Conservation (phyloP, 2,329 filamentous ascomycete genomes). For the Rhytidhysteron rufulum region DNA sequence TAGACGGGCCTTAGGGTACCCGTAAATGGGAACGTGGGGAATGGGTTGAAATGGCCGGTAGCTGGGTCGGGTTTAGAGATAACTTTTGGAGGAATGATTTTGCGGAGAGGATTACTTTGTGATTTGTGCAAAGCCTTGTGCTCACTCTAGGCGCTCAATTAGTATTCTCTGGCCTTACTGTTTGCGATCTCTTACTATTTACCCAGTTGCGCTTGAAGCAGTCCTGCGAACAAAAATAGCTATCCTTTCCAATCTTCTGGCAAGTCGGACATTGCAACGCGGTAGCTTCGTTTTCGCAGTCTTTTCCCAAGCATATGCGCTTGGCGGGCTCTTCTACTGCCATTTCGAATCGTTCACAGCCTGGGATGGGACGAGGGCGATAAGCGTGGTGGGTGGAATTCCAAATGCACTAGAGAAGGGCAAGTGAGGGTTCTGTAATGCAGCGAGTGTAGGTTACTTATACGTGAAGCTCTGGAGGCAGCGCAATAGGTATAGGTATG, state of each 20-base stretch:
- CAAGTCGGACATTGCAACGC: conserved; percentile 92
- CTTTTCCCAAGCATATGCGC: conserved; percentile 73
- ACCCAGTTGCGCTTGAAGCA: conserved; percentile 99
- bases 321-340: conserved; percentile 39
- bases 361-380: not conserved
- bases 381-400: conserved; percentile 1
- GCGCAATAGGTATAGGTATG: too few relatives aligned
- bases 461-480: too few relatives aligned
- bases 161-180: conserved; percentile 13
- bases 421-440: too few relatives aligned
- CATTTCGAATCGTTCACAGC: conserved; percentile 15
- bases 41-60: conserved; percentile 87
- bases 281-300: conserved; percentile 84
- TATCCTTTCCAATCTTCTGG: conserved; percentile 83
- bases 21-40: conserved; percentile 79
- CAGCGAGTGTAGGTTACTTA: too few relatives aligned
- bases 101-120: conserved; percentile 70
- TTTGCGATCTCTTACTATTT: conserved; percentile 29
- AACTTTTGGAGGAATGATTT: conserved; percentile 71
- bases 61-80: conserved; percentile 89
- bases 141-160: conserved; percentile 54
- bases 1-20: conserved; percentile 83
- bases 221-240: conserved; percentile 96
- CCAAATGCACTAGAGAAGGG: too few relatives aligned
- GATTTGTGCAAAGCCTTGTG: conserved; percentile 85